phyloP scores from a whole-genome alignment of 352 stramenopile genomes.

The Halophytophthora polymorphica region DNA sequence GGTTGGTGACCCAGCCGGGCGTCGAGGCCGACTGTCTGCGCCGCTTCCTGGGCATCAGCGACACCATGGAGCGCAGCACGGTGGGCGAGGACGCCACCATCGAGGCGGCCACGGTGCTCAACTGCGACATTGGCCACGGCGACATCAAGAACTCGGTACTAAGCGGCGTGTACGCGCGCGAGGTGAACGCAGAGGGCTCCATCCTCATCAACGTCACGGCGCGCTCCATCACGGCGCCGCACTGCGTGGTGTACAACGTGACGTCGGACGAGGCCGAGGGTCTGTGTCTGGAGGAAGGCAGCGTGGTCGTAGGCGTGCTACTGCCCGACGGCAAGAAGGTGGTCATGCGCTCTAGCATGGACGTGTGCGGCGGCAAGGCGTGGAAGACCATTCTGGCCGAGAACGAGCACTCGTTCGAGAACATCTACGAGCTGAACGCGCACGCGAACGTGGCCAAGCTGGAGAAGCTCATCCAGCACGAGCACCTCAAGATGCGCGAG shows the following conservation, averaged over 20 bases:
- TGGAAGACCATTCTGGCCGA: constrained; percentile 93
- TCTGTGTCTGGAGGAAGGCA: constrained; percentile 90
- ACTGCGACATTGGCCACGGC: constrained; percentile 69
- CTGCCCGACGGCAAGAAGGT: constrained; percentile 90
- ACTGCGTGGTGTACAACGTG: constrained; percentile 97
- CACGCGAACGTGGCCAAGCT: constrained; percentile 83
- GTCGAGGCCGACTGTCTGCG: constrained; percentile 81
- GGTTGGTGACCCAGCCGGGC: constrained; percentile 87
- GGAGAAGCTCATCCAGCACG: constrained; percentile 81
- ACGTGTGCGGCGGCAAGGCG: constrained; percentile 91
- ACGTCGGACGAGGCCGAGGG: constrained; percentile 89
- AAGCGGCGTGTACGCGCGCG: constrained; percentile 84
- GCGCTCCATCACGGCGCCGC: constrained; percentile 92
- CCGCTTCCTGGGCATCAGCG: constrained; percentile 75
- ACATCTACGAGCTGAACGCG: constrained; percentile 93
- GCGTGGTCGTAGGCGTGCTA: constrained; percentile 94
- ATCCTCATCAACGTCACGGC: constrained; percentile 98
- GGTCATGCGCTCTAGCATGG: constrained; percentile 89
- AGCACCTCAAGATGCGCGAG: constrained; percentile 77
- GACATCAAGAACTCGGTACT: constrained; percentile 83
- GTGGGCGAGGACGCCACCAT: constrained; percentile 56
- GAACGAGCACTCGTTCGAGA: constrained; percentile 95
- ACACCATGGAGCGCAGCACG: constrained; percentile 74
- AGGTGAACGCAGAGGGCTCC: constrained; percentile 92
- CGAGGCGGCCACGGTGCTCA: constrained; percentile 71